Base-by-base conservation (phyloP, 352 stramenopile genomes). In the Achlya hypogyna region DNA sequence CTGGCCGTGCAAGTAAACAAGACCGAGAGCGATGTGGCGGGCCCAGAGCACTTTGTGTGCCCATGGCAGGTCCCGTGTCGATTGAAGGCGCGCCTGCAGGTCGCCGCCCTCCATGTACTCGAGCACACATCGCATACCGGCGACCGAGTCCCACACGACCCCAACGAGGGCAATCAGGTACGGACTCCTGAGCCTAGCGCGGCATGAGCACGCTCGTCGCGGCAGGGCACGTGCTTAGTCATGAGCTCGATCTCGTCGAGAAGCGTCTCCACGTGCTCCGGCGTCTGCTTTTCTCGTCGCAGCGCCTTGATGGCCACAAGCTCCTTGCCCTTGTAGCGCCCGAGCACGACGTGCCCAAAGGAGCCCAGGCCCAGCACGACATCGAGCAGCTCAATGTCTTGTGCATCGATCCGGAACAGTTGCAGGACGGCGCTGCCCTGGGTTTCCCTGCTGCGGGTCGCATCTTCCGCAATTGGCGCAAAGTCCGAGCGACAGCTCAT, bases 71-170 rank as follows among this genome's bases (percentile, higher is more conserved):
- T 28, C 6, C 29, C 8, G 49, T 5, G 27, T 29, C 25, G 27
- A 51, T 9, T 52, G 16, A n/a, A 89, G 63, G 20, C 77, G 76
- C 3, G 69, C 69, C 8, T 75, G 62, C 1, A 89, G 38, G 28
- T 89, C 79, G 28, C 80, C 78, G 9, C 73, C 72, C 0, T 77
- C 56, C 78, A 87, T 83, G 65, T 84, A 89, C 68, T 89, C 79
- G 51, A 84, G 82, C 10, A 89, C 49, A 4, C 75, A 80, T 60
- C 85, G 77, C 0, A 86, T 35, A 54, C 87, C 78, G 10, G 72
- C 73, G n/a, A 49, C 49, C 20, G 31, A 1, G 2, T 75, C 82
- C 78, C 78, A 88, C 6, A 76, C 73, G 25, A 83, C 78, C 18
- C 78, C 80, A 20, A 88, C 47, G 23, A 87, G 67, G 22, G 32